These are phyloP conservation scores for Aspergillus panamensis DNA, from an alignment of 495 filamentous ascomycete genomes.

Conservation along the genomic window DNA sequence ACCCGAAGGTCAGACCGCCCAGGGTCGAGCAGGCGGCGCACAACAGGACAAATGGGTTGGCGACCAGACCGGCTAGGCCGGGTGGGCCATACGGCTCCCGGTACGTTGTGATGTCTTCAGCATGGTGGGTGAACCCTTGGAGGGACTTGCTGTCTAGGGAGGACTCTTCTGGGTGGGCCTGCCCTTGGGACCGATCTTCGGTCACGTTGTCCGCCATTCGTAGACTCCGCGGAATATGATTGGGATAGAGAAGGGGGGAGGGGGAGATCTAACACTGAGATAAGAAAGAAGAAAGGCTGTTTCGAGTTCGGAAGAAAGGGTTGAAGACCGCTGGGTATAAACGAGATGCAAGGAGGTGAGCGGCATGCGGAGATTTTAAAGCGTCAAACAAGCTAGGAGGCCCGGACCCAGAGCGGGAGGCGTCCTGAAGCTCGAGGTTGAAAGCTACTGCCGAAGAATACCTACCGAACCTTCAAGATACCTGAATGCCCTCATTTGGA, in stretches of 20 bases:
- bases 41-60: constrained; percentile 48
- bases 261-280: neutral
- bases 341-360: too few relatives aligned
- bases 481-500: neutral
- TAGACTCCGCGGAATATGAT: neutral
- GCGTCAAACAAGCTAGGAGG: too few relatives aligned
- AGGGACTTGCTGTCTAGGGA: constrained; percentile 1
- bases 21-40: constrained; percentile 54
- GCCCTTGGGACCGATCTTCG: neutral
- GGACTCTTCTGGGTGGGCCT: neutral
- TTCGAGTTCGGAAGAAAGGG: too few relatives aligned
- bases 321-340: too few relatives aligned
- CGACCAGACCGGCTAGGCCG: constrained; percentile 46
- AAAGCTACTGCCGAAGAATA: too few relatives aligned
- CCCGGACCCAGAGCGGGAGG: too few relatives aligned
- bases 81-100: constrained; percentile 46
- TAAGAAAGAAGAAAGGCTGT: neutral
- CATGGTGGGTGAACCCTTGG: constrained; percentile 42
- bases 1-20: constrained; percentile 56
- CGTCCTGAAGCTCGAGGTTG: too few relatives aligned
- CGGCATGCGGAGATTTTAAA: too few relatives aligned
- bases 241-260: neutral
- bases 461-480: too few relatives aligned
- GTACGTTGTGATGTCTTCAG: constrained; percentile 35
- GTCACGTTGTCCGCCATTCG: neutral